These are phyloP conservation scores for Venustampulla echinocandica DNA, from an alignment of 495 filamentous ascomycete genomes.

Conservation along the genomic window DNA sequence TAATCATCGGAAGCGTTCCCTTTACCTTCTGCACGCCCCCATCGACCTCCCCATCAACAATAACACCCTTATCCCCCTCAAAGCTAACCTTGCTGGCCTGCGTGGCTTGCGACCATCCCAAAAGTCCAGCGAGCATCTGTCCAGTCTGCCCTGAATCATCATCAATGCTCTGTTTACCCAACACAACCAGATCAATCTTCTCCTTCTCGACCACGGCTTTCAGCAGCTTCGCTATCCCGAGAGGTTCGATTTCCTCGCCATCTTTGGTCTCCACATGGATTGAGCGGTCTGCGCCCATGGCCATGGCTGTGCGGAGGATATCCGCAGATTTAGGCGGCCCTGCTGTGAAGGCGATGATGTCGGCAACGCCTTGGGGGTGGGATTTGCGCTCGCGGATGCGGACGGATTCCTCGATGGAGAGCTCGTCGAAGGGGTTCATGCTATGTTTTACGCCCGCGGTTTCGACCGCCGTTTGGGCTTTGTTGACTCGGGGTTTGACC, in stretches of 20 bases:
- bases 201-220: conserved; percentile 67
- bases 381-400: conserved; percentile 75
- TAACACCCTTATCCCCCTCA: conserved; percentile 49
- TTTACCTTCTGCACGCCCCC: conserved; percentile 86
- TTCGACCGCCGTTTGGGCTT: conserved; percentile 86
- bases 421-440: conserved; percentile 99
- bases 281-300: conserved; percentile 90
- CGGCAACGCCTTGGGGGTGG: conserved; percentile 56
- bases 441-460: conserved; percentile 88
- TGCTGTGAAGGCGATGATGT: conserved; percentile 83
- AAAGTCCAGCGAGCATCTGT: conserved; percentile 89
- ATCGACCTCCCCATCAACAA: conserved; percentile 86
- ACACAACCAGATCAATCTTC: conserved; percentile 80
- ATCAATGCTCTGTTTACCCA: conserved; percentile 97
- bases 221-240: conserved; percentile 84
- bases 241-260: conserved; percentile 64
- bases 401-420: conserved; percentile 91
- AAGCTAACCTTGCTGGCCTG: conserved; percentile 79
- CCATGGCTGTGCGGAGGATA: conserved; percentile 89
- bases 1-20: conserved; percentile 76
- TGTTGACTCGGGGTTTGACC: conserved; percentile 98
- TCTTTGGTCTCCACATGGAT: conserved; percentile 76
- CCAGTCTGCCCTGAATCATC: conserved; percentile 94
- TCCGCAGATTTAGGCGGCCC: conserved; percentile 82
- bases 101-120: conserved; percentile 91